Evolutionary conservation across 1,284 basidiomycete species (phyloP).

Genomic region (Ustilago shanxiensis): DNA sequence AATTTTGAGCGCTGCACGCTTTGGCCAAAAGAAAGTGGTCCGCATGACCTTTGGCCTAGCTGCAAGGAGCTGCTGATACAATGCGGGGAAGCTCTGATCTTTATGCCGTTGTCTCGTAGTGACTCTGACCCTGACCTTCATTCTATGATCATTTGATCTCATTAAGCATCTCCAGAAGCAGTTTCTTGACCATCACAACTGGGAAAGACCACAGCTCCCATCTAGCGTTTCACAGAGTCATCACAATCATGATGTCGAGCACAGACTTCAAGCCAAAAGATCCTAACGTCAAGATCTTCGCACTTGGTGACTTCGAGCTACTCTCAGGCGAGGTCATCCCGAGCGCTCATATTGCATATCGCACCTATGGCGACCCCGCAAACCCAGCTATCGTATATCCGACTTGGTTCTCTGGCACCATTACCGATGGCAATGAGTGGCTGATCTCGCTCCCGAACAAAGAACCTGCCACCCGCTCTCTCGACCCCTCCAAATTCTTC

Average conservation of each 20-base stretch:
- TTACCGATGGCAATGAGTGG: conserved; percentile 56
- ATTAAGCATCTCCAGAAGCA: too few species aligned
- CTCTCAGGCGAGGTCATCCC: conserved; percentile 37
- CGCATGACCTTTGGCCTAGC: neutral
- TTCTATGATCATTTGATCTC: too few species aligned
- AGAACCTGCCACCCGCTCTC: conserved; percentile 20
- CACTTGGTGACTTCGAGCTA: conserved; percentile 51
- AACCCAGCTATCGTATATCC: conserved; percentile 58
- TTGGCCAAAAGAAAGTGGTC: neutral
- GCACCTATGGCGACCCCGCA: conserved; percentile 47
- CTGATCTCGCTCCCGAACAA: conserved; percentile 32
- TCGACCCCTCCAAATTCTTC: conserved; percentile 56
- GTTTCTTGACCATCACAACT: too few species aligned
- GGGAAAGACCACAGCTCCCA: too few species aligned
- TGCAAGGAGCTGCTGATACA: neutral
- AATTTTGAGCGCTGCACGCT: neutral
- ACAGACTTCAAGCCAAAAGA: conserved; percentile 15
- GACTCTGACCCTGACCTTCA: neutral
- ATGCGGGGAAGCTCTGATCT: conserved; percentile 1
- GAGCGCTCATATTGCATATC: conserved; percentile 54
- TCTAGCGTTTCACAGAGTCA: too few species aligned
- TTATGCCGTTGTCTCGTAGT: too few species aligned
- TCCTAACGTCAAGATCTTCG: conserved; percentile 31
- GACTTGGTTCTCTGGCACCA: conserved; percentile 57
- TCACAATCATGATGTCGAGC: neutral